Base-by-base conservation (phyloP, 805 yeast species). In the Saturnispora mendoncae region DNA sequence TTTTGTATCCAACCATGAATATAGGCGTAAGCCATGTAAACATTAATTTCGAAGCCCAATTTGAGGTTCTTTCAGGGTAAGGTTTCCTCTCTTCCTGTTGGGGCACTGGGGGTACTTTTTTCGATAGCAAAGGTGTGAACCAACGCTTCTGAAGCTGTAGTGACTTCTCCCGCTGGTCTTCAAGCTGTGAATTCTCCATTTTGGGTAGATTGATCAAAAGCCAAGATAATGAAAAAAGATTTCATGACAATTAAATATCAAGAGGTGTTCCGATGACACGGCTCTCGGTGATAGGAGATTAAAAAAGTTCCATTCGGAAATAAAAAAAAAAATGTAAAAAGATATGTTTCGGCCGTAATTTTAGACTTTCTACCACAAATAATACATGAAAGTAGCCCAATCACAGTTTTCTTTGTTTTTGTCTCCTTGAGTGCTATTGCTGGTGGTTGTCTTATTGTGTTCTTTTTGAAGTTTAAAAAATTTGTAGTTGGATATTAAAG, bases 1-100 rank as follows among this genome's bases (percentile, higher is more conserved):
- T 67, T 56, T 76, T 79, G 57, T 83, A 83, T 6, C 94, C 92
- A 6, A 72, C 71, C 13, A 59, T 61, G 66, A 84, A 60, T 31
- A 83, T 51, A 0, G 87, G 87, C 20, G 61, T 51, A 35, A 83
- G 58, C 88, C 90, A 84, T 75, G 79, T 69, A 55, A 81, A 76
- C 50, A 77, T 72, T 15, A 67, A 48, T 45, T 70, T 59, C 10
- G 64, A 67, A 2, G 76, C n/a, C 2, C 55, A 39, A 46, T 69
- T 73, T 1, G 67, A 48, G 25, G 51, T 58, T 12, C 58, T 60
- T 63, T 76, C 65, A 1, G 80, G 81, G 47, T 66, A 77, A 1
- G 57, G 51, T 18, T 51, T 56, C 43, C 84, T 60, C 45, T 78
- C 83, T 9, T 71, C 74, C 5, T 65, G 68, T 5, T 51, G 26